These are phyloP conservation scores for Dimocarpus longan DNA, from an alignment of 345 rosid genomes.

Conservation along the genomic window DNA sequence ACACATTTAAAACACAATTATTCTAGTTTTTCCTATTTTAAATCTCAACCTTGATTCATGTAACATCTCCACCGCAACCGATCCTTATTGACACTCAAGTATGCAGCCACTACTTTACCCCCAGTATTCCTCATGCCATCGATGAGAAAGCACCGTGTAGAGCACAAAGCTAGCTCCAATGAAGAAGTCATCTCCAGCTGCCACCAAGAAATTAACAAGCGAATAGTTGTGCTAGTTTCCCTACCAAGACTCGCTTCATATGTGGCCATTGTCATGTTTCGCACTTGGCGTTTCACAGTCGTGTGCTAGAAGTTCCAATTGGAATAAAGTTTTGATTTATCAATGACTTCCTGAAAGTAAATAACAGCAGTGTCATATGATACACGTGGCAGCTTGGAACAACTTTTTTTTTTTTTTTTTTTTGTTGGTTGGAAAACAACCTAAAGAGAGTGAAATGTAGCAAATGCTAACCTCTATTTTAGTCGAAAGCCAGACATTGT, in stretches of 20 bases:
- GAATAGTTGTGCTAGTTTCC: slow-evolving; percentile 85
- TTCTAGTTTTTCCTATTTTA: too few relatives aligned
- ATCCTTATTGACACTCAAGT: slow-evolving; percentile 88
- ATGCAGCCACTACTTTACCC: slow-evolving; percentile 93
- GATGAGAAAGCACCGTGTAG: slow-evolving; percentile 95
- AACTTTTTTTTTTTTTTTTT: neutral
- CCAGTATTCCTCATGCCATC: slow-evolving; percentile 97
- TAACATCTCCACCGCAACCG: slow-evolving; percentile 67
- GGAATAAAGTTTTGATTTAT: slow-evolving; percentile 49
- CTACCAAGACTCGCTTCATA: slow-evolving; percentile 92
- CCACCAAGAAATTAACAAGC: slow-evolving; percentile 93
- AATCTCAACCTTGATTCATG: too few relatives aligned
- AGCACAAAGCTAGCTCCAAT: slow-evolving; percentile 96
- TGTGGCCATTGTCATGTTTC: slow-evolving; percentile 69
- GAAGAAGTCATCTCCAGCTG: slow-evolving; percentile 80
- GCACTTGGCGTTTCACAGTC: too few relatives aligned
- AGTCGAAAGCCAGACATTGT: slow-evolving; percentile 83
- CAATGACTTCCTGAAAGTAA: slow-evolving; percentile 58
- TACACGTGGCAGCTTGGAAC: too few relatives aligned
- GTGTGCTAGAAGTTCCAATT: slow-evolving; percentile 85
- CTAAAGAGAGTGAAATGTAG: neutral
- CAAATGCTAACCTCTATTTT: slow-evolving; percentile 74
- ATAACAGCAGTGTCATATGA: neutral
- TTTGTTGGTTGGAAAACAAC: too few relatives aligned
- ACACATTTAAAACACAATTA: too few relatives aligned